A percentile compares a stretch with the other conserved stretches of the same genome.
phyloP scores from a whole-genome alignment of 768 basidiomycete species.

The Rhizopogon vinicolor region DNA sequence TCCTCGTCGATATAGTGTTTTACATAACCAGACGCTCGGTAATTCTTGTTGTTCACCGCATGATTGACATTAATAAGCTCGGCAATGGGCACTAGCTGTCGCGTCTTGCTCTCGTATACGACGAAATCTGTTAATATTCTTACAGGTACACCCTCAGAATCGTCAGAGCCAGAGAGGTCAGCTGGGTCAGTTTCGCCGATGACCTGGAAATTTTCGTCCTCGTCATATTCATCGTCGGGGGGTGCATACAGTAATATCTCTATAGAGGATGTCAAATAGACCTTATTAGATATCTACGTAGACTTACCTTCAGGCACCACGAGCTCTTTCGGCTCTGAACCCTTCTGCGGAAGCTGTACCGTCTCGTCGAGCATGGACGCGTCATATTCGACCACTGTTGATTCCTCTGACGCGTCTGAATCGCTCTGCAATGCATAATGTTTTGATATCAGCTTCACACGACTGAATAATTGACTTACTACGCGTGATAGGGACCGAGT shows the following conservation, averaged over 20 bases:
- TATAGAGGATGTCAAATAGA: background rate
- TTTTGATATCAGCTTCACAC: background rate
- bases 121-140: constrained; percentile 51
- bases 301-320: background rate
- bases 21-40: constrained; percentile 37
- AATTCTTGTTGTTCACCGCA: constrained; percentile 11
- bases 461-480: background rate
- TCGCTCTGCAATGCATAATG: background rate
- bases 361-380: background rate
- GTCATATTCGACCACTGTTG: background rate
- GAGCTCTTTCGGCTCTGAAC: background rate
- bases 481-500: background rate
- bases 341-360: background rate
- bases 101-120: constrained; percentile 39
- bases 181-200: constrained; percentile 34
- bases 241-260: constrained; percentile 3
- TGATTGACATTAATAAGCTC: constrained; percentile 30
- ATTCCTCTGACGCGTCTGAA: background rate
- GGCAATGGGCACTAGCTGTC: constrained; percentile 35
- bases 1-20: constrained; percentile 32
- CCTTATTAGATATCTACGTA: no score
- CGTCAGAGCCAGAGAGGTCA: constrained; percentile 20
- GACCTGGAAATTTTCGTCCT: constrained; percentile 37
- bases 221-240: constrained; percentile 31
- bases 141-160: constrained; percentile 45